Base-by-base conservation (phyloP, 2,329 filamentous ascomycete genomes). In the Talaromyces sp. region DNA sequence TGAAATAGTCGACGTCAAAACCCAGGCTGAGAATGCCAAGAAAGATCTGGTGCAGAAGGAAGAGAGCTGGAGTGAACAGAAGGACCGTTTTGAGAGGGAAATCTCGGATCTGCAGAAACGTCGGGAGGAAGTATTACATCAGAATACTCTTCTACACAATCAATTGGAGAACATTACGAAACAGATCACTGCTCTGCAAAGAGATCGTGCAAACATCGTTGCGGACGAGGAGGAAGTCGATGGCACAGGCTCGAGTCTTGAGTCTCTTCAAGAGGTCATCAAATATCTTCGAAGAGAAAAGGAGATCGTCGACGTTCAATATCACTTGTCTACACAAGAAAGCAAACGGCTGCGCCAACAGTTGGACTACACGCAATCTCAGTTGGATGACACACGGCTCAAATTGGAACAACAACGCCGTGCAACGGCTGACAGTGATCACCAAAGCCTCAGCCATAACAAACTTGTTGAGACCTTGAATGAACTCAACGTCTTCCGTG, bases 301-400 rank as follows among this genome's bases (percentile, higher is more conserved):
- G 78, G 94, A 97, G 70, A 97, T 99, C 63, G 83, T 97, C 8
- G 93, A 99, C 66, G 90, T 97, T n/a, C 93, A 97, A 68, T 89
- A 91, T 66, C 92, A 97, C 65, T 80, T 97, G 45, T 92, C 93
- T 66, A 81, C 86, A 0, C 90, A 96, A 66, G 94, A 99, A 74
- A 82, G 85, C 56, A 96, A 95, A 74, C 86, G 94, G 56, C 76
- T 97, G 41, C 89, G 93, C 67, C 91, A 97, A 66, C 91, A 97
- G 69, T 82, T 97, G 22, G 88, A 96, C 53, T 92, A 96, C 69
- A 82, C 87, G 8, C 90, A 94, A 66, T 84, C 84, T 21, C 91
- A 97, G 70, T 85, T 99, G 7, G 94, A 99, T 62, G 91, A 97
- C 65, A 84, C 88, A 6, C 86, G 89, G 35, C 81, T 97, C 63